A percentile compares a stretch with the other conserved stretches of the same genome.
Conservation (phyloP, 2,329 filamentous ascomycete species). For the Aspergillus hortae region DNA sequence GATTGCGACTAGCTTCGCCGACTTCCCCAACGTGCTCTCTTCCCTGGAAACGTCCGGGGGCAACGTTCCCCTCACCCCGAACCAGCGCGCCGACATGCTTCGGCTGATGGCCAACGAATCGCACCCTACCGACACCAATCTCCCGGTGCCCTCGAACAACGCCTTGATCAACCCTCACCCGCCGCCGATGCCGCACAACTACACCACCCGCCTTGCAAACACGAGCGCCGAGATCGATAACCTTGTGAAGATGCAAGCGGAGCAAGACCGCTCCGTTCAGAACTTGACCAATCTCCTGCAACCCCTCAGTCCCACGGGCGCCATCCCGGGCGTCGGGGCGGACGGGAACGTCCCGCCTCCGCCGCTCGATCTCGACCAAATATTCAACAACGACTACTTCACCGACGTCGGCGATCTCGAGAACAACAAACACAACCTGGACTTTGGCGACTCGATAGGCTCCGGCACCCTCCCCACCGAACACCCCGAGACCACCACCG, state of each 20-base stretch:
- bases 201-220: slow-evolving; percentile 51
- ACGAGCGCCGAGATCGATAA: slow-evolving; percentile 75
- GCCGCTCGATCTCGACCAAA: slow-evolving; percentile 54
- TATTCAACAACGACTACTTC: slow-evolving; percentile 58
- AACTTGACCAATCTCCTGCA: slow-evolving; percentile 71
- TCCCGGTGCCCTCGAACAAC: slow-evolving; percentile 46
- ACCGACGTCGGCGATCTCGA: slow-evolving; percentile 38
- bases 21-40: slow-evolving; percentile 45
- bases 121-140: slow-evolving; percentile 38
- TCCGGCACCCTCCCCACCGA: slow-evolving; percentile 15
- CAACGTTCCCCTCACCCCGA: slow-evolving; percentile 41
- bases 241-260: slow-evolving; percentile 71
- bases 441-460: slow-evolving; percentile 19
- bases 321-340: slow-evolving; percentile 64
- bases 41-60: slow-evolving; percentile 43
- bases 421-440: slow-evolving; percentile 24
- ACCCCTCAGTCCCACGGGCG: slow-evolving; percentile 75
- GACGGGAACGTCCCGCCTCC: slow-evolving; percentile 41
- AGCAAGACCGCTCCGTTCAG: slow-evolving; percentile 74
- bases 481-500: slow-evolving; percentile 13
- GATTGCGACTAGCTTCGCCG: slow-evolving; percentile 34
- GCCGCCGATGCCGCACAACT: slow-evolving; percentile 52
- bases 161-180: slow-evolving; percentile 55
- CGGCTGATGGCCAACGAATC: slow-evolving; percentile 47
- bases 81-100: slow-evolving; percentile 47